Percentiles rank a stretch among this genome's conserved stretches.
phyloP scores from a whole-genome alignment of 139 green algal species.

The Gonium pectorale region DNA sequence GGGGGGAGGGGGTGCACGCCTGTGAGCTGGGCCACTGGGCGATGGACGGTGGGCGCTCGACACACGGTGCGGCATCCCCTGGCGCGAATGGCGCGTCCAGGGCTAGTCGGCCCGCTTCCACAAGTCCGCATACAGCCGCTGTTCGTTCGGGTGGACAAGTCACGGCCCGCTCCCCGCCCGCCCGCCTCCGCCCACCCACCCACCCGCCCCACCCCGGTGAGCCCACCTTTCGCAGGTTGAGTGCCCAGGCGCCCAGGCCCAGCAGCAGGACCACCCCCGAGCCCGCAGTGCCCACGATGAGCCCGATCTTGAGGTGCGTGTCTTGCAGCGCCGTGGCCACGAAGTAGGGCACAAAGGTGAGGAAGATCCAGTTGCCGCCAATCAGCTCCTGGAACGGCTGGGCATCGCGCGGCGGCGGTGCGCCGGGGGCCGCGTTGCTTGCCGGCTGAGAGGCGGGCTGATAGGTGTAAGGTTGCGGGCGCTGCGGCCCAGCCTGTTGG shows the following conservation, averaged over 20 bases:
- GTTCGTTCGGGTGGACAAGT: too few species aligned
- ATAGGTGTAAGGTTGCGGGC: neutral
- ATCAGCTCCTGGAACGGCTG: constrained; percentile 19
- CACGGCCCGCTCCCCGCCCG: too few species aligned
- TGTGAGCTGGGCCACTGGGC: too few species aligned
- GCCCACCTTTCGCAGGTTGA: constrained; percentile 39
- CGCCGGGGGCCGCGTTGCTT: neutral
- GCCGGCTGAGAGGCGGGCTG: neutral
- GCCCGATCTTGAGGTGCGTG: constrained; percentile 26
- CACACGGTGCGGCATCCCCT: too few species aligned
- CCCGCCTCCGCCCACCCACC: too few species aligned
- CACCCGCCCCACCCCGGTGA: too few species aligned
- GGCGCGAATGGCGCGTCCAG: too few species aligned
- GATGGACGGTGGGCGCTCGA: too few species aligned
- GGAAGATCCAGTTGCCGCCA: constrained; percentile 39
- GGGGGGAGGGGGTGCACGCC: too few species aligned
- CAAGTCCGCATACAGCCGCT: too few species aligned
- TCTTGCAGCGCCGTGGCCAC: constrained; percentile 37
- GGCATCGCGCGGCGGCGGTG: neutral
- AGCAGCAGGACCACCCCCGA: neutral
- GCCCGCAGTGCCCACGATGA: neutral
- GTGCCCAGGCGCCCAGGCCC: neutral
- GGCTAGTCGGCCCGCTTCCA: too few species aligned
- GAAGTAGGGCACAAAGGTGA: constrained; percentile 37
- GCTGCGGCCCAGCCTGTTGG: neutral